Percentiles rank a stretch among this genome's conserved stretches.
Evolutionary conservation across 2,329 filamentous ascomycete genomes (phyloP).

Genomic region (Cladorrhinum sp.): DNA sequence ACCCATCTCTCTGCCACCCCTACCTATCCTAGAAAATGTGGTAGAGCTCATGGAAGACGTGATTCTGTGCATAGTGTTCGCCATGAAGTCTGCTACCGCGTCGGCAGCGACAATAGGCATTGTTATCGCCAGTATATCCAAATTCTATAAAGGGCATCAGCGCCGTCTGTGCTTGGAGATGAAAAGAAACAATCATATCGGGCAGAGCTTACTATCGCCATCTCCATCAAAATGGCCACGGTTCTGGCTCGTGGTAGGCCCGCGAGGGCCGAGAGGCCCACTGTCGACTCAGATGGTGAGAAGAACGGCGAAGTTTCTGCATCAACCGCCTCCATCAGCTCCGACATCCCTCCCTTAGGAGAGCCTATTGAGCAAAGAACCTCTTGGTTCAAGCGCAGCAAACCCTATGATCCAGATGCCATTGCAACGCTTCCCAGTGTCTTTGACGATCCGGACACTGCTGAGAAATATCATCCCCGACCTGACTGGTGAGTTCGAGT

Average conservation of each 20-base stretch:
- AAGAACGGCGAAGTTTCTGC: conserved; percentile 12
- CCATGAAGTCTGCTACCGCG: conserved; percentile 4
- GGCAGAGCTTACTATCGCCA: neutral
- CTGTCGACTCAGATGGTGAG: conserved; percentile 15
- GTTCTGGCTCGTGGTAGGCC: conserved; percentile 24
- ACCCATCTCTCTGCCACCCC: neutral
- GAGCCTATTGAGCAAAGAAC: conserved; percentile 28
- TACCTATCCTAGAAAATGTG: neutral
- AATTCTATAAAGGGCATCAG: neutral
- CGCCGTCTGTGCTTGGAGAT: neutral
- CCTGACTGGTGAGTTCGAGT: conserved; percentile 29
- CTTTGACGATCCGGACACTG: conserved; percentile 38
- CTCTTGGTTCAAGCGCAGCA: conserved; percentile 35
- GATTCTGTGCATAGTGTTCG: conserved; percentile 21
- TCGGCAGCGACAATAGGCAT: neutral
- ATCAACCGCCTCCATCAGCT: conserved; percentile 21
- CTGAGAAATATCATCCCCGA: conserved; percentile 35
- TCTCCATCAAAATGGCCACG: conserved; percentile 28
- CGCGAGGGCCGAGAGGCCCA: conserved; percentile 5
- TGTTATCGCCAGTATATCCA: neutral
- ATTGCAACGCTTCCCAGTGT: conserved; percentile 39
- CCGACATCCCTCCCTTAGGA: conserved; percentile 30
- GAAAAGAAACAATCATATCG: neutral
- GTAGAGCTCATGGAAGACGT: conserved; percentile 17
- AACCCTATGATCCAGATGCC: conserved; percentile 31